Conservation (phyloP, 257 asterid genomes). For the Sherardia arvensis region DNA sequence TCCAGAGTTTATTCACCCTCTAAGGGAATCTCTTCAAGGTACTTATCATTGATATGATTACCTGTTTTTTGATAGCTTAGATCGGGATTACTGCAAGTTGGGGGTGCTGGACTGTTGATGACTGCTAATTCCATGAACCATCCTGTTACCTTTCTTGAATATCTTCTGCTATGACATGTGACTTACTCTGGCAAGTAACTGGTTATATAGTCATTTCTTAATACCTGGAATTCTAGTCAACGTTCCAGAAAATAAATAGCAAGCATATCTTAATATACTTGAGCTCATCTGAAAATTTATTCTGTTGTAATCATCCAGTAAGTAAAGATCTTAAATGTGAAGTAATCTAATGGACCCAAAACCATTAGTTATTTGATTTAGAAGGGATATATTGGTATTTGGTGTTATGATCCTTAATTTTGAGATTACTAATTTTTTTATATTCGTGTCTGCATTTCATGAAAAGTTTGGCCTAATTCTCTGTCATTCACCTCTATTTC, state of each 20-base stretch:
- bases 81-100: neutral
- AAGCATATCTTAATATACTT: neutral
- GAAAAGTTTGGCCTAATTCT: neutral
- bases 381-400: neutral
- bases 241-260: neutral
- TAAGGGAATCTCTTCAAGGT: conserved; percentile 85
- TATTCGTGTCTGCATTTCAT: neutral
- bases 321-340: neutral
- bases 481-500: neutral
- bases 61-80: neutral
- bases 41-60: neutral
- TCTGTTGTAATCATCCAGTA: neutral
- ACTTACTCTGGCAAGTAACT: neutral
- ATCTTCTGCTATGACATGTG: neutral
- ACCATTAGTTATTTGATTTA: neutral
- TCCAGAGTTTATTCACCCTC: conserved; percentile 67
- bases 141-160: neutral
- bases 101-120: neutral
- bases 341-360: neutral
- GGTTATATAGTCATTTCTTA: neutral
- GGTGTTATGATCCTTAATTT: too few relatives aligned
- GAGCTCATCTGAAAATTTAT: neutral
- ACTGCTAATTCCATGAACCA: too few relatives aligned
- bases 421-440: too few relatives aligned
- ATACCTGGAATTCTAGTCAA: neutral